Conservation (phyloP, 768 basidiomycete species). For the Mycena floridula region DNA sequence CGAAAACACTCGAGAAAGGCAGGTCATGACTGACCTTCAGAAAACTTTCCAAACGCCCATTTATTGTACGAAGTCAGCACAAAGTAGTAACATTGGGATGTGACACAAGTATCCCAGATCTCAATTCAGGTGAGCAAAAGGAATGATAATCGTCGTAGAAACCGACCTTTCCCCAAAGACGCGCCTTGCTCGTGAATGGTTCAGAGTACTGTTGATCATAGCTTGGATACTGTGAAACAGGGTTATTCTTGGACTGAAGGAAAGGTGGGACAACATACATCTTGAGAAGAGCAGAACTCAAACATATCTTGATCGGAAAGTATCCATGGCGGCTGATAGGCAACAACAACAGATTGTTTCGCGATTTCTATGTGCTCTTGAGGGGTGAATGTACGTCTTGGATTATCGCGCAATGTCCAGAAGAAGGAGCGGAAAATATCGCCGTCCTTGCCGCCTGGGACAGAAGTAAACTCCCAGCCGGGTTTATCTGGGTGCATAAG, state of each 20-base stretch:
- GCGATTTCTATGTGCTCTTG: constrained; percentile 12
- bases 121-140: no score
- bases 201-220: no score
- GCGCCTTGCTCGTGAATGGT: constrained; percentile 26
- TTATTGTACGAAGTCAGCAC: constrained; percentile 29
- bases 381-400: constrained; percentile 11
- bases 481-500: constrained; percentile 24
- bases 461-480: constrained; percentile 21
- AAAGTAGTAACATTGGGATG: constrained; percentile 23
- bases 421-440: constrained; percentile 25
- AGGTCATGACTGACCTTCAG: constrained; percentile 25
- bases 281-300: constrained; percentile 23
- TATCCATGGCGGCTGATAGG: constrained; percentile 28
- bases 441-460: constrained; percentile 19
- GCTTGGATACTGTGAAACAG: no score
- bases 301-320: constrained; percentile 25
- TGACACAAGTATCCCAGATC: constrained; percentile 27
- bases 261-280: constrained; percentile 15
- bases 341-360: constrained; percentile 25
- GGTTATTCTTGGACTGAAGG: no score
- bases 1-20: neutral
- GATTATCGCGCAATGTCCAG: constrained; percentile 19
- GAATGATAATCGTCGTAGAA: no score
- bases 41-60: constrained; percentile 27
- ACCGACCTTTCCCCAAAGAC: constrained; percentile 33